phyloP scores from a whole-genome alignment of 2,329 filamentous ascomycete species.

The Diaporthe sp. region DNA sequence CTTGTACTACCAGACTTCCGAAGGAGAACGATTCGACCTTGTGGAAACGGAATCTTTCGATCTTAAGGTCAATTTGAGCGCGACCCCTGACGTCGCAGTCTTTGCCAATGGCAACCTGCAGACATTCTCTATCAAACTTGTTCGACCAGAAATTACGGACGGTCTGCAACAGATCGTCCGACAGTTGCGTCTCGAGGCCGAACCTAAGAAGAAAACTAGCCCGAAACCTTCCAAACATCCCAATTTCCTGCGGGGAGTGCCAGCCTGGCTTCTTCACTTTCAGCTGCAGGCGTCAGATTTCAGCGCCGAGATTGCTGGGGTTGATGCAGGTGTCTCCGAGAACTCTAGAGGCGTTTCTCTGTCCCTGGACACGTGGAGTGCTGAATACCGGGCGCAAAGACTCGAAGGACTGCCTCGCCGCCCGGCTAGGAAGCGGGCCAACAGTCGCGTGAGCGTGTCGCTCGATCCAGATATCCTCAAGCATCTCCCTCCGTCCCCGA shows the following conservation, averaged over 20 bases:
- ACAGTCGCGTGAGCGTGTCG: slow-evolving; percentile 76
- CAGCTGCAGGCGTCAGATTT: slow-evolving; percentile 90
- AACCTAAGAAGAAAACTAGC: slow-evolving; percentile 69
- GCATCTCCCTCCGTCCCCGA: slow-evolving; percentile 64
- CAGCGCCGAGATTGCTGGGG: slow-evolving; percentile 89
- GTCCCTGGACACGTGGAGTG: slow-evolving; percentile 88
- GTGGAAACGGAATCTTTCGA: slow-evolving; percentile 91
- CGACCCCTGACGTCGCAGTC: slow-evolving; percentile 87
- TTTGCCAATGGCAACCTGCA: slow-evolving; percentile 83
- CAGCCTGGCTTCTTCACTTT: slow-evolving; percentile 86
- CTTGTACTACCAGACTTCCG: slow-evolving; percentile 93
- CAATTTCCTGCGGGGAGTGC: slow-evolving; percentile 83
- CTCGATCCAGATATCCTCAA: slow-evolving; percentile 75
- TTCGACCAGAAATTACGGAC: slow-evolving; percentile 91
- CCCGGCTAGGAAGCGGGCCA: slow-evolving; percentile 76
- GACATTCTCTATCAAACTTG: slow-evolving; percentile 89
- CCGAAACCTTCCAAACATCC: slow-evolving; percentile 64
- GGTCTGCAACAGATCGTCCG: slow-evolving; percentile 92
- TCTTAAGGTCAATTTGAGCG: slow-evolving; percentile 85
- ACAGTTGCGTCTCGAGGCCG: slow-evolving; percentile 80
- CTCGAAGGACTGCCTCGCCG: slow-evolving; percentile 73
- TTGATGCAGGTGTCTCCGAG: slow-evolving; percentile 85
- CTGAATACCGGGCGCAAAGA: slow-evolving; percentile 89
- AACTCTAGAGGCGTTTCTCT: slow-evolving; percentile 86
- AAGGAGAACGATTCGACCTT: slow-evolving; percentile 85